phyloP scores from a whole-genome alignment of 1,284 basidiomycete species.

The Leccinum ponderosum region DNA sequence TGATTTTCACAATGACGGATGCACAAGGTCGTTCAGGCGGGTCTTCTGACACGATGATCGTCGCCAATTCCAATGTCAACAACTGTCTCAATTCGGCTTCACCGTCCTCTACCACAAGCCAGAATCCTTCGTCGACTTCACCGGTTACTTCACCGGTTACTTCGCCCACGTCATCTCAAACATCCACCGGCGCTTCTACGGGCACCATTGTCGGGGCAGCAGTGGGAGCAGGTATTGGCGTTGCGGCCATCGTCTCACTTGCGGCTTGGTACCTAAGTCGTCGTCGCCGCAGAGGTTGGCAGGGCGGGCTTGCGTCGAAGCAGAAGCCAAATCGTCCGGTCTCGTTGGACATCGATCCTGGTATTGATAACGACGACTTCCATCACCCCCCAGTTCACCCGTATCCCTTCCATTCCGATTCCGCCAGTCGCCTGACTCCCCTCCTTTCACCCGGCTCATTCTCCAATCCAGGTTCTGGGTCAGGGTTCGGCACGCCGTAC shows the following conservation, averaged over 20 bases:
- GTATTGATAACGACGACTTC: constrained; percentile 13
- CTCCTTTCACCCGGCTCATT: constrained; percentile 8
- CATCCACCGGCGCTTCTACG: constrained; percentile 34
- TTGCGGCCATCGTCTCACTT: constrained; percentile 51
- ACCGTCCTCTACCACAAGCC: constrained; percentile 47
- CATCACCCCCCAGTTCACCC: constrained; percentile 27
- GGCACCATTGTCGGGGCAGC: constrained; percentile 58
- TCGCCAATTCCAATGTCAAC: constrained; percentile 50
- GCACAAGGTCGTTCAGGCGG: constrained; percentile 57
- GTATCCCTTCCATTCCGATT: constrained; percentile 33
- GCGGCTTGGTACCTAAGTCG: constrained; percentile 43
- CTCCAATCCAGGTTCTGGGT: neutral
- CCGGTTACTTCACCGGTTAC: constrained; percentile 37
- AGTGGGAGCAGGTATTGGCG: constrained; percentile 55
- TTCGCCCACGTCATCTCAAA: constrained; percentile 25
- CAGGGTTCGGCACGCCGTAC: constrained; percentile 1
- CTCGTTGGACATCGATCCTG: constrained; percentile 33
- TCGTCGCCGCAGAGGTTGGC: constrained; percentile 31
- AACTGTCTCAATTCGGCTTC: constrained; percentile 54
- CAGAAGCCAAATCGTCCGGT: constrained; percentile 27
- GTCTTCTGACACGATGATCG: constrained; percentile 48
- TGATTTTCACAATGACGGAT: constrained; percentile 66
- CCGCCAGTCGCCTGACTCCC: constrained; percentile 17
- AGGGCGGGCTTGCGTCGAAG: constrained; percentile 18
- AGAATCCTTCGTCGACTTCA: constrained; percentile 23